phyloP scores from a whole-genome alignment of 2,329 filamentous ascomycete genomes.

The Parastagonospora nodorum region DNA sequence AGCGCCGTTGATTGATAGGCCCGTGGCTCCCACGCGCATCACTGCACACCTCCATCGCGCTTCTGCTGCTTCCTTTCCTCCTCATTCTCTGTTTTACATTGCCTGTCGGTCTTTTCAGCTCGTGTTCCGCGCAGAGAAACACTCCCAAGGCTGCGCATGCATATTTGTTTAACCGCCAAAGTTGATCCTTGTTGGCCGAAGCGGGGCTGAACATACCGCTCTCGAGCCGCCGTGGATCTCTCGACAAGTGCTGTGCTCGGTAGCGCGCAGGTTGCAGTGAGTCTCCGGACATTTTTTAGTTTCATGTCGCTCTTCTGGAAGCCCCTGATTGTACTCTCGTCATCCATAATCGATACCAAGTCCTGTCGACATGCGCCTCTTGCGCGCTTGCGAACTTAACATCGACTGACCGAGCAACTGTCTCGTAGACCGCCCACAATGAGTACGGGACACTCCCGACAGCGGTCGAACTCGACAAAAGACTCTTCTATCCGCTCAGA shows the following conservation, averaged over 20 bases:
- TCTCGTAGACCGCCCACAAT: constrained; percentile 44
- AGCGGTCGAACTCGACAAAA: constrained; percentile 47
- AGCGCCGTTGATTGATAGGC: constrained; percentile 47
- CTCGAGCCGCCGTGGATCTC: constrained; percentile 45
- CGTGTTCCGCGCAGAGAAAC: constrained; percentile 35
- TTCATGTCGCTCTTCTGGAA: constrained; percentile 31
- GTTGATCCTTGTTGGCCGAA: constrained; percentile 42
- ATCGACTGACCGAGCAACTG: constrained; percentile 35
- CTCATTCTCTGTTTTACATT: constrained; percentile 26
- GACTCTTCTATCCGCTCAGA: constrained; percentile 43
- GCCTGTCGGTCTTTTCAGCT: constrained; percentile 42
- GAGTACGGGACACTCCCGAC: constrained; percentile 51
- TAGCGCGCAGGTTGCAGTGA: constrained; percentile 47
- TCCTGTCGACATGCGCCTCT: constrained; percentile 38
- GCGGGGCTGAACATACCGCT: constrained; percentile 47
- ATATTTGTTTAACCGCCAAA: constrained; percentile 34
- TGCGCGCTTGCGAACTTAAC: constrained; percentile 25
- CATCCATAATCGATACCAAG: constrained; percentile 33
- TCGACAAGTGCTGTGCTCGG: constrained; percentile 37
- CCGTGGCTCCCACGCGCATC: constrained; percentile 35
- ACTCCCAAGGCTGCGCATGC: constrained; percentile 20
- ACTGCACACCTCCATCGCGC: constrained; percentile 35
- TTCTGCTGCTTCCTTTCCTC: constrained; percentile 36
- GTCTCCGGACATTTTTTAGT: constrained; percentile 37
- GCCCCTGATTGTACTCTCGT: constrained; percentile 35